Conservation (phyloP, 148 eudicot species). For the Heliamphora exappendiculata region DNA sequence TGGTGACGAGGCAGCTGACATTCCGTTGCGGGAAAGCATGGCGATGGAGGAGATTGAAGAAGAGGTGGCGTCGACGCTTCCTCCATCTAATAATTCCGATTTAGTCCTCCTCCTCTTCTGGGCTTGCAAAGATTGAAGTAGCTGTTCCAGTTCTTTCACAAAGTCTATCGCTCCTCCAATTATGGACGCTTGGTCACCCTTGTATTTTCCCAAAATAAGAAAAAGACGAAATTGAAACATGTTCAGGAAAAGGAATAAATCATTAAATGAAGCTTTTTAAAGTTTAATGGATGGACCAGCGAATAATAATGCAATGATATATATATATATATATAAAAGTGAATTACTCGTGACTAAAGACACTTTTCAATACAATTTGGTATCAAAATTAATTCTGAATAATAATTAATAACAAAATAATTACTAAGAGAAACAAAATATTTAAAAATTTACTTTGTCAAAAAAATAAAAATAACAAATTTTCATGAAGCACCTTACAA, state of each 20-base stretch:
- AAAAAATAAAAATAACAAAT: too few species aligned
- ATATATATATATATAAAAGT: too few species aligned
- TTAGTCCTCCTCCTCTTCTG: conserved; percentile 40
- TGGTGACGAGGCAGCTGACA: neutral
- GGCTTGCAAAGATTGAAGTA: conserved; percentile 41
- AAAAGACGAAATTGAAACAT: neutral
- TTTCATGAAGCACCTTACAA: too few species aligned
- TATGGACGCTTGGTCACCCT: conserved; percentile 68
- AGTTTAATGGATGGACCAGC: too few species aligned
- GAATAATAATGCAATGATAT: too few species aligned
- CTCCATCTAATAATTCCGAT: neutral
- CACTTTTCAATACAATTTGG: neutral
- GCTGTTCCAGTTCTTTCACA: conserved; percentile 55
- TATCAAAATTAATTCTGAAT: neutral
- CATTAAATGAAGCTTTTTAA: too few species aligned
- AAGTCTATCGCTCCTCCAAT: conserved; percentile 62
- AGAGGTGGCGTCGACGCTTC: conserved; percentile 13
- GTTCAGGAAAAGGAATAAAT: neutral
- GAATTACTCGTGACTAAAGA: too few species aligned
- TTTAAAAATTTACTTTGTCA: too few species aligned
- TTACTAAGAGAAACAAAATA: too few species aligned
- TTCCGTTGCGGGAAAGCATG: neutral
- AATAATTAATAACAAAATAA: neutral
- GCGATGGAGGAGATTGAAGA: conserved; percentile 30
- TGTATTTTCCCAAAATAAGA: neutral